Percentiles rank a stretch among this genome's conserved stretches.
Evolutionary conservation across 805 yeast species (phyloP).

Genomic region (Starmerella apicola): DNA sequence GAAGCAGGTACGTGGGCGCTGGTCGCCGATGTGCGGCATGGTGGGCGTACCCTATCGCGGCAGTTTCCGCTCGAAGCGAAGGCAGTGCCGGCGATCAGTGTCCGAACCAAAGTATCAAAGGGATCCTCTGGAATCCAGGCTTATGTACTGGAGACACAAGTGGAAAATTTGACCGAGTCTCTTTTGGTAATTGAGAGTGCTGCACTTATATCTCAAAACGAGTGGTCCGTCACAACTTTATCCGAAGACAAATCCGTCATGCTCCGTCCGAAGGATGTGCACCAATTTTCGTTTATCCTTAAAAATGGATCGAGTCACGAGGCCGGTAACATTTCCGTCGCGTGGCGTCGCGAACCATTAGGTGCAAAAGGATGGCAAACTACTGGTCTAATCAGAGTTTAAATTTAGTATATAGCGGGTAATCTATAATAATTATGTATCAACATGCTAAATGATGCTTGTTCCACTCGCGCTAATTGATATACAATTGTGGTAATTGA

Average conservation of each 20-base stretch:
- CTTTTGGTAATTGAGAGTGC: conserved; percentile 24
- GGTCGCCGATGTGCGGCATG: conserved; percentile 20
- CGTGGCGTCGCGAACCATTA: conserved; percentile 29
- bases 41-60: conserved; percentile 19
- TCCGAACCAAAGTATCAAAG: conserved; percentile 23
- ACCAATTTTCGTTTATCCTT: conserved; percentile 22
- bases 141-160: conserved; percentile 25
- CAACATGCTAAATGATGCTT: too few relatives aligned
- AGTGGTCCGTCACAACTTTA: conserved; percentile 18
- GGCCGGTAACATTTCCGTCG: conserved; percentile 20
- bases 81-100: conserved; percentile 25
- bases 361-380: conserved; percentile 28
- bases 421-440: too few relatives aligned
- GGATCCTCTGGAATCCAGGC: conserved; percentile 8
- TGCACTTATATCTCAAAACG: conserved; percentile 21
- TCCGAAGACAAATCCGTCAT: conserved; percentile 4
- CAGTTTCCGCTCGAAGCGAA: conserved; percentile 22
- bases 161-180: conserved; percentile 26
- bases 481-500: too few relatives aligned
- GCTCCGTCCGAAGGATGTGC: conserved; percentile 24
- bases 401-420: too few relatives aligned
- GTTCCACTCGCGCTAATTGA: too few relatives aligned
- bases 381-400: conserved; percentile 14
- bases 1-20: conserved; percentile 24
- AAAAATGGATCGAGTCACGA: conserved; percentile 14